Conservation (phyloP, 108 stramenopile species). For the Pseudonitzschia pungens region DNA sequence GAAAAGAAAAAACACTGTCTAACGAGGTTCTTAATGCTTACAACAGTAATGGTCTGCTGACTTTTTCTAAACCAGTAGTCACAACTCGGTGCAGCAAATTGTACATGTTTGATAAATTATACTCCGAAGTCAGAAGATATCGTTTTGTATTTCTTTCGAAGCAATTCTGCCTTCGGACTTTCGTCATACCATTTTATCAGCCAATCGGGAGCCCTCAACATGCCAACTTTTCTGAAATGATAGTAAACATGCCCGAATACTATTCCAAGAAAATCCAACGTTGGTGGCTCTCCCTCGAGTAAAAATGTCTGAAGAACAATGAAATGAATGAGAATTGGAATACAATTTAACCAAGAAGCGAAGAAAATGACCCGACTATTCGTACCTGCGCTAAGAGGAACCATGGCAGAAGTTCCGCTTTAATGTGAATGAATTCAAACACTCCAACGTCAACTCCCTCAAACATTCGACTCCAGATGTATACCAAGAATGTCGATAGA, state of each 20-base stretch:
- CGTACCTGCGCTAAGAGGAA: conserved; percentile 79
- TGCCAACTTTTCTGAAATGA: conserved; percentile 71
- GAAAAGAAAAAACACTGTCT: no score
- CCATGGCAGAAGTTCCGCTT: conserved; percentile 87
- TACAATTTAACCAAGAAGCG: not conserved
- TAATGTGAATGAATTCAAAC: conserved; percentile 87
- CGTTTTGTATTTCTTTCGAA: conserved; percentile 75
- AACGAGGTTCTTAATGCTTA: not conserved
- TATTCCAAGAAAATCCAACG: conserved; percentile 93
- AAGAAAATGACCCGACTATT: not conserved
- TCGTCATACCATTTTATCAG: conserved; percentile 78
- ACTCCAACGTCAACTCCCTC: conserved; percentile 94
- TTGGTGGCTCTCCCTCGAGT: conserved; percentile 89
- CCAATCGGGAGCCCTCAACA: conserved; percentile 61
- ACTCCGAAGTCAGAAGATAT: conserved; percentile 85
- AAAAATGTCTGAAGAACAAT: conserved; percentile 77
- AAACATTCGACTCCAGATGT: conserved; percentile 93
- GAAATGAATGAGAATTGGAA: conserved; percentile 30
- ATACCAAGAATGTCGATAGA: conserved; percentile 91
- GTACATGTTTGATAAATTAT: not conserved
- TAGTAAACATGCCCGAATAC: conserved; percentile 95
- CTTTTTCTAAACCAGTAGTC: not conserved
- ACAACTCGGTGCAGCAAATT: not conserved
- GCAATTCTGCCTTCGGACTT: conserved; percentile 41
- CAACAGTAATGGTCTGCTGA: not conserved